Percentiles rank a stretch among this genome's conserved stretches.
Conservation (phyloP, 768 basidiomycete genomes). For the Lactarius sanguifluus region DNA sequence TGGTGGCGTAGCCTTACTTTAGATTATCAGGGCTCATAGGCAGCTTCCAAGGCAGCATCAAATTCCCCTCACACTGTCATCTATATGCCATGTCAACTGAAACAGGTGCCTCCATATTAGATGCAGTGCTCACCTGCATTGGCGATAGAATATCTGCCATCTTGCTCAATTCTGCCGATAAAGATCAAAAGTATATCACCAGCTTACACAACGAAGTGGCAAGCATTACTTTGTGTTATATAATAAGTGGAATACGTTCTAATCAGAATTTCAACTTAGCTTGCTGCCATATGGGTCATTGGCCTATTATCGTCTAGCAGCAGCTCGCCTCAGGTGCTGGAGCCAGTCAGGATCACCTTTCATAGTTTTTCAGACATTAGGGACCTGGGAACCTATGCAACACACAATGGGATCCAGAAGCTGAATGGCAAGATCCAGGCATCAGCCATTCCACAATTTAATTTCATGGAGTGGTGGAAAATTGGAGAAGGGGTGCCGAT, state of each 20-base stretch:
- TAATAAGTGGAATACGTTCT: background rate
- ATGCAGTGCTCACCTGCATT: background rate
- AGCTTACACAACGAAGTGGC: conserved; percentile 2
- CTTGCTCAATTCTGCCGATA: background rate
- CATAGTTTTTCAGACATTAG: background rate
- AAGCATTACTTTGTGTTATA: background rate
- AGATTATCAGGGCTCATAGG: no score
- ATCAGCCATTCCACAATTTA: background rate
- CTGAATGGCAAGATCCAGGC: background rate
- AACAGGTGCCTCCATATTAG: background rate
- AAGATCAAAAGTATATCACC: background rate
- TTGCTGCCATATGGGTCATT: background rate
- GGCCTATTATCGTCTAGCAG: background rate
- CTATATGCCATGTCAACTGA: no score
- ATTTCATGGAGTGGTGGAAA: background rate
- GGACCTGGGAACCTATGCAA: background rate
- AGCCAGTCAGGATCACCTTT: background rate
- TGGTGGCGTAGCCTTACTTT: no score
- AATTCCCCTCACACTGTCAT: no score
- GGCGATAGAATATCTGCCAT: background rate
- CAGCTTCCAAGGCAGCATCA: no score
- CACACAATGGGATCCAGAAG: background rate
- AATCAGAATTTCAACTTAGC: background rate
- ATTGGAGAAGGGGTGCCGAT: background rate
- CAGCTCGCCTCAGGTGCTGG: background rate